phyloP scores from a whole-genome alignment of 2,329 filamentous ascomycete genomes.

The Teratosphaeria destructans region DNA sequence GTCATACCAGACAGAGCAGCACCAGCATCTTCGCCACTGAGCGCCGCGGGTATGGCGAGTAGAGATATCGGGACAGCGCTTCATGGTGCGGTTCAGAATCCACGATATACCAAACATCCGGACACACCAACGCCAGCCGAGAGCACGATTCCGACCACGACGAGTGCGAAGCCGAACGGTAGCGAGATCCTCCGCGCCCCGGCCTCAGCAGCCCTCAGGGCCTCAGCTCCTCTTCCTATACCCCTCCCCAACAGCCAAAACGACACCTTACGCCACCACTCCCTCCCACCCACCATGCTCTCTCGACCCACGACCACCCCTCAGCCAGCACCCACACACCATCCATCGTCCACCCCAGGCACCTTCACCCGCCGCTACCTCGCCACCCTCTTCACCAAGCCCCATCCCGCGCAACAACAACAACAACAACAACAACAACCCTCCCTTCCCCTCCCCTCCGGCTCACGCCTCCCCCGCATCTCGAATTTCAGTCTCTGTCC shows the following conservation, averaged over 20 bases:
- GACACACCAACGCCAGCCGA: background rate
- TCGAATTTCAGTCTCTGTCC: background rate
- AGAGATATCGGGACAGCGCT: background rate
- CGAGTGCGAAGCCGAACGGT: too few relatives aligned
- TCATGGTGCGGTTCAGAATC: background rate
- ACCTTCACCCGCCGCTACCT: background rate
- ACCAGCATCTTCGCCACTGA: background rate
- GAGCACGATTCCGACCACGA: too few relatives aligned
- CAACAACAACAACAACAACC: background rate
- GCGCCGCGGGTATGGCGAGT: background rate
- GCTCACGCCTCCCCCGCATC: background rate
- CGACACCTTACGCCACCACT: background rate
- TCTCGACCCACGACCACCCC: background rate
- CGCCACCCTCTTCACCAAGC: background rate
- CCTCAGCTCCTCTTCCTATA: background rate
- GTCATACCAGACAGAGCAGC: background rate
- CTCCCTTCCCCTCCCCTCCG: background rate
- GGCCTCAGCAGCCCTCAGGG: background rate
- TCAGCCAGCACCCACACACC: background rate
- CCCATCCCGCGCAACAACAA: background rate
- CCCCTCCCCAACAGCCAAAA: background rate
- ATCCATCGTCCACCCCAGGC: background rate
- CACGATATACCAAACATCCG: background rate
- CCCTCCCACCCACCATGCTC: background rate
- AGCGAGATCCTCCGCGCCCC: background rate